Conservation (phyloP, 495 filamentous ascomycete genomes). For the Penicillium coprophilum region DNA sequence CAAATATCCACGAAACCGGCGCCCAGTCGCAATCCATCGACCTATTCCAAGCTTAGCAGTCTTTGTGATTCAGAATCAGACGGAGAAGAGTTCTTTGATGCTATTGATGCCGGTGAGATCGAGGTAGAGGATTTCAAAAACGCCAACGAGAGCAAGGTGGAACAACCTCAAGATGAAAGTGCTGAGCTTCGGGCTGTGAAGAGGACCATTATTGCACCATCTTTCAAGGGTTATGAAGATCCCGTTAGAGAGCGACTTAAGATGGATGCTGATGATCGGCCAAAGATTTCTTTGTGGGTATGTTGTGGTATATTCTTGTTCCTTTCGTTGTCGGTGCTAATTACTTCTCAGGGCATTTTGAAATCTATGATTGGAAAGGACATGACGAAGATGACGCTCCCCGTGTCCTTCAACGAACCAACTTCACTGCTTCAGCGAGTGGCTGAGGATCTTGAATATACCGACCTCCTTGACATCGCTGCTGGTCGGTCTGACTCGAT, state of each 20-base stretch:
- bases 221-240: constrained; percentile 90
- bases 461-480: constrained; percentile 86
- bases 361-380: constrained; percentile 99
- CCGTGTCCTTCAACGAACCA: constrained; percentile 98
- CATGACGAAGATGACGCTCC: constrained; percentile 99
- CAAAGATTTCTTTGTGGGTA: constrained; percentile 96
- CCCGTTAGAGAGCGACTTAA: constrained; percentile 73
- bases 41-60: constrained; percentile 37
- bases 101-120: constrained; percentile 88
- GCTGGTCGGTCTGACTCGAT: constrained; percentile 82
- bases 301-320: constrained; percentile 26
- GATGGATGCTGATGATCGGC: constrained; percentile 88
- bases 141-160: constrained; percentile 45
- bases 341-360: constrained; percentile 71
- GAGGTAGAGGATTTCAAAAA: constrained; percentile 64
- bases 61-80: constrained; percentile 80
- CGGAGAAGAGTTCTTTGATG: constrained; percentile 96
- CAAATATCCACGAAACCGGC: constrained; percentile 13
- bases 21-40: constrained; percentile 31
- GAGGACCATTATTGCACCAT: constrained; percentile 61
- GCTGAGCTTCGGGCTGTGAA: constrained; percentile 50
- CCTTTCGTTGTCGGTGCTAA: constrained; percentile 14
- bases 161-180: constrained; percentile 44
- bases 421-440: constrained; percentile 96
- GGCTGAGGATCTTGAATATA: constrained; percentile 96